Base-by-base conservation (phyloP, 2,329 filamentous ascomycete species). In the Didymella sp. region DNA sequence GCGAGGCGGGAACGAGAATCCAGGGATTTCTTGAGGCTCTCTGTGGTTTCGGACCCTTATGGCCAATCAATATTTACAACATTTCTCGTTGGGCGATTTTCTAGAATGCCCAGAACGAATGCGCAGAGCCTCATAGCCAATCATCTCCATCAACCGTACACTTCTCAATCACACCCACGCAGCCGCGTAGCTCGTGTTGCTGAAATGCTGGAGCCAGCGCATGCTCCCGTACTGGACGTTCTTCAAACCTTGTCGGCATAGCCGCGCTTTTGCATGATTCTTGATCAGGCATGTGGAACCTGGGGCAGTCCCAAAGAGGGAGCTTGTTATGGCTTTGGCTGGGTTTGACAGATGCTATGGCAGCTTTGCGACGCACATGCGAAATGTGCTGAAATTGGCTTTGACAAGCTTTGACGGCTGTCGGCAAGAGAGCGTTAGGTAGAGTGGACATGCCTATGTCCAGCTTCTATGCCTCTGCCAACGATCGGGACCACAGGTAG, bases 41-140 rank as follows among this genome's bases (percentile, higher is more conserved):
- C 3, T 11, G 25, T 12, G 19, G 11, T n/a, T 2, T 56, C 6
- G 22, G 7, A 12, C n/a, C 17, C 1, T 28, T 8, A 15, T 3
- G 8, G 15, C 54, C 54, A 52, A 49, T 52, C n/a, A 31, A 33
- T 22, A 27, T 17, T 27, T 31, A 2, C 1, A 43, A 7, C 21
- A 45, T 38, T 44, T 49, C n/a, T 33, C 12, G 52, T 52, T 57
- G 54, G 54, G n/a, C 17, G 11, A 19, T 30, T 51, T 43, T 28
- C 8, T 2, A 37, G 21, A 40, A 48, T 44, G 11, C 8, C 19
- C 43, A 52, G n/a, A 47, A 51, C 54, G 7, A 37, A 22, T 6
- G 17, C 5, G 19, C 22, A 31, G n/a, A 2, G 31, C 43, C 38
- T 43, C 19, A 33, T 7, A 35, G 25, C 54, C 54, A 57, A 57